Percentiles rank a stretch among this genome's conserved stretches.
Conservation (phyloP, 257 asterid genomes). For the Lavandula angustifolia region DNA sequence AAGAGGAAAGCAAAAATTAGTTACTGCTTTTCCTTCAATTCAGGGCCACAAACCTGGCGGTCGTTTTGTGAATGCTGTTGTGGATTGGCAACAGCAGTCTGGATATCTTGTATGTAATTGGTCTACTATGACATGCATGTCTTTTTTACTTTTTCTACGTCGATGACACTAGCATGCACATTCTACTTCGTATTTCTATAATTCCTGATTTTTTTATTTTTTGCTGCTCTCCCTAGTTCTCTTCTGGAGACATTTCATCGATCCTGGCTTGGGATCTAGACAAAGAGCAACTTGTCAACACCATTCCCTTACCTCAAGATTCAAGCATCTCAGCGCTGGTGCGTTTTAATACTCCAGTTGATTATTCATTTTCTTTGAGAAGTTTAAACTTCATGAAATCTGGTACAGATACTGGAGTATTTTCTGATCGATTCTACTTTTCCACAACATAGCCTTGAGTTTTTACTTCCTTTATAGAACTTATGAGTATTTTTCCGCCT, state of each 20-base stretch:
- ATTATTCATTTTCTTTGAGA: not conserved
- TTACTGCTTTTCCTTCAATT: constrained; percentile 86
- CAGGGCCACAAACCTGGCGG: constrained; percentile 89
- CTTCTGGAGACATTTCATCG: constrained; percentile 86
- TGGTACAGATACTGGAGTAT: too few relatives aligned
- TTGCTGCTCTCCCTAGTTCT: constrained; percentile 51
- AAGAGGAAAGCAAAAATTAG: constrained; percentile 76
- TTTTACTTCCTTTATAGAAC: too few relatives aligned
- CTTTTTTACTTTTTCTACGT: not conserved
- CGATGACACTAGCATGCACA: constrained; percentile 13
- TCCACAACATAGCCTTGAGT: too few relatives aligned
- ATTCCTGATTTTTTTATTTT: constrained; percentile 23
- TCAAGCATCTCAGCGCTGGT: constrained; percentile 93
- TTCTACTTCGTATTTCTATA: not conserved
- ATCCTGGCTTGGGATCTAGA: constrained; percentile 98
- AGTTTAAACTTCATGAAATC: too few relatives aligned
- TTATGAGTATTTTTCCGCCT: not conserved
- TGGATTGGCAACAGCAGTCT: constrained; percentile 99
- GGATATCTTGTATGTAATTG: constrained; percentile 56
- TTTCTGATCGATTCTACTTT: too few relatives aligned
- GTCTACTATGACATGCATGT: not conserved
- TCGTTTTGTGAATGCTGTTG: constrained; percentile 87
- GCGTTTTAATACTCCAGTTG: constrained; percentile 30
- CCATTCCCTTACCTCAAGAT: constrained; percentile 75
- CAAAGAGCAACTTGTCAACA: constrained; percentile 81